Evolutionary conservation across 306 rosid species (phyloP).

Genomic region (Sicyos edulis): DNA sequence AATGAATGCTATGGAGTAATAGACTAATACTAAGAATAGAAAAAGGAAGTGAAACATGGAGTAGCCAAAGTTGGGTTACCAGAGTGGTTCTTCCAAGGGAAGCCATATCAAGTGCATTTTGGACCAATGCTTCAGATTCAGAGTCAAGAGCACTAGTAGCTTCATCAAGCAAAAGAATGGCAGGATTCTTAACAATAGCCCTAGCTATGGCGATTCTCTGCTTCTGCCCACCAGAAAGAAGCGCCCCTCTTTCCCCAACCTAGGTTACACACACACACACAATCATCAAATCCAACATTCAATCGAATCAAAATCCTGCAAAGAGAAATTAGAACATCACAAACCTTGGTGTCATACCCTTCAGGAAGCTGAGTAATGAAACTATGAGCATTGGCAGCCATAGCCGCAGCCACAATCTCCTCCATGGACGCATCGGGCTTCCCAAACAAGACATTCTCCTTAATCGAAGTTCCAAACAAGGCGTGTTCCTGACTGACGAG

Average conservation of each 20-base stretch:
- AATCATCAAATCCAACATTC: not conserved
- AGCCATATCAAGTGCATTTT: slow-evolving; percentile 92
- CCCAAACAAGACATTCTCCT: slow-evolving; percentile 84
- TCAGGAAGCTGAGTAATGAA: slow-evolving; percentile 87
- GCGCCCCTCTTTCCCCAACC: slow-evolving; percentile 89
- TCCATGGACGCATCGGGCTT: slow-evolving; percentile 76
- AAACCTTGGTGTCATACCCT: slow-evolving; percentile 87
- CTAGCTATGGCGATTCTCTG: slow-evolving; percentile 91
- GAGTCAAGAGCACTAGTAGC: slow-evolving; percentile 98
- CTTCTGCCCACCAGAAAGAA: slow-evolving; percentile 91
- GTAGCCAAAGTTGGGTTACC: slow-evolving; percentile 31
- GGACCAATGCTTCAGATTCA: slow-evolving; percentile 81
- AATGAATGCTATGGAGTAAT: not conserved
- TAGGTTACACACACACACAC: slow-evolving; percentile 22
- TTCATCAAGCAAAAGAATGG: slow-evolving; percentile 86
- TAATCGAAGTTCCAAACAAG: slow-evolving; percentile 79
- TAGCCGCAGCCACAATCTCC: slow-evolving; percentile 71
- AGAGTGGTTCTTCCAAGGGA: slow-evolving; percentile 93
- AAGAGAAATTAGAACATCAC: not conserved
- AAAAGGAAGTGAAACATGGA: not conserved
- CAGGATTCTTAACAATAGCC: slow-evolving; percentile 85
- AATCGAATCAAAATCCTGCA: not conserved
- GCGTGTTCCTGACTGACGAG: slow-evolving; percentile 98
- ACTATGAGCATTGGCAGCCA: slow-evolving; percentile 86
- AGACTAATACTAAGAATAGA: not conserved